Evolutionary conservation across 495 filamentous ascomycete genomes (phyloP), one percentile per base, ranked within the genome.

Genomic region (Thermothielavioides terrestris): DNA sequence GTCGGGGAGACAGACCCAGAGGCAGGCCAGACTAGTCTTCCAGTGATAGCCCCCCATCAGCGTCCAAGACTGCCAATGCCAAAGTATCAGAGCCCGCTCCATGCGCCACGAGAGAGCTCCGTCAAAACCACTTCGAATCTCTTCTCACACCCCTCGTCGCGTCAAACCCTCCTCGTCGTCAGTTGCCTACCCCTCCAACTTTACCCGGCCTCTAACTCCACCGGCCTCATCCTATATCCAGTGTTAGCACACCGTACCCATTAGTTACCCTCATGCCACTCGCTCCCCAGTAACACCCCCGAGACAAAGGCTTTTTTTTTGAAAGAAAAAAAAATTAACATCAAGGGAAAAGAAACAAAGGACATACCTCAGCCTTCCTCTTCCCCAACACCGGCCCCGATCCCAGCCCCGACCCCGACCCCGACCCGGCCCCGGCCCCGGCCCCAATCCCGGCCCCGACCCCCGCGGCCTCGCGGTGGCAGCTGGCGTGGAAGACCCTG

Each of bases 401-500:
- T 12, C 32, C 30, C 42, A 11, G 17, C 26, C 21, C 22, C 32
- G 34, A 27, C 7, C 11, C 26, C 11, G 64, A 30, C 67, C 71
- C 27, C 71, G 68, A 20, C 36, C 46, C 15, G 1, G 20, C n/a
- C 25, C 36, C 37, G 18, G 7, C 18, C 32, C 30, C 42, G 7
- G 17, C 26, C 21, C 22, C 32, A 38, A 27, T 10, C 11, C 26
- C 11, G 64, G 31, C 67, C 71, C 27, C 71, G 68, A 20, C 86
- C 83, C 63, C 45, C 21, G 38, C 38, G 7, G 89, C 86, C 69
- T 97, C 91, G 32, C 77, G 77, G 62, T 91, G 85, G 56, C 94
- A 97, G 47, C 79, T 92, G 18, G 86, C 89, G 68, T 98, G 92
- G 49, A 86, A 96, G 14, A 94, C 82, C 51, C 86, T 80, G 42